Evolutionary conservation across 805 yeast genomes (phyloP).

Genomic region (Metschnikowia baotianmanensis): DNA sequence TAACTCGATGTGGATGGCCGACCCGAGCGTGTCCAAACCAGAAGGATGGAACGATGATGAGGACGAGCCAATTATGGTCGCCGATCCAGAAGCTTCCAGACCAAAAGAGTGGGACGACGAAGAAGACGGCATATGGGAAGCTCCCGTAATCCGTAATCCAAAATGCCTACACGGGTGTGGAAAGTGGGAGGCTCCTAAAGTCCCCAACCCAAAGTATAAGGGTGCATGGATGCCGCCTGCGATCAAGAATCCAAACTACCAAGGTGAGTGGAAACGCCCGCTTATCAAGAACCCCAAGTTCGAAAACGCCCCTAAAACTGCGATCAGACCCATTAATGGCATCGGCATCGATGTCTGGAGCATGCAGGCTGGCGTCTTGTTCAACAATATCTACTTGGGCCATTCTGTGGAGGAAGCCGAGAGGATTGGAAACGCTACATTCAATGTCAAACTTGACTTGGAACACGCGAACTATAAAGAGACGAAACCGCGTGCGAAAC

Average conservation of each 20-base stretch:
- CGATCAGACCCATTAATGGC: slow-evolving; percentile 58
- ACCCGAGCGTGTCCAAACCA: slow-evolving; percentile 68
- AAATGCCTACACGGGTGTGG: slow-evolving; percentile 80
- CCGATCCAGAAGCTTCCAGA: slow-evolving; percentile 62
- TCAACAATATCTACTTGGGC: slow-evolving; percentile 84
- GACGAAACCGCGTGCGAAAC: slow-evolving; percentile 40
- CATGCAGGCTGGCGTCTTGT: slow-evolving; percentile 69
- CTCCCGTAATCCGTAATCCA: slow-evolving; percentile 72
- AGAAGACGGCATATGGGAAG: slow-evolving; percentile 83
- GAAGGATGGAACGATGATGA: slow-evolving; percentile 69
- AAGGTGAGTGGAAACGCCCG: slow-evolving; percentile 77
- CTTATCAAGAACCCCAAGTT: slow-evolving; percentile 67
- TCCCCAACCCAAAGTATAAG: slow-evolving; percentile 66
- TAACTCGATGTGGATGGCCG: slow-evolving; percentile 56
- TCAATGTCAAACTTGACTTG: slow-evolving; percentile 48
- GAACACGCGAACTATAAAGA: slow-evolving; percentile 46
- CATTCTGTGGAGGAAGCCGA: slow-evolving; percentile 86
- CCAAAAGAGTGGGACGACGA: slow-evolving; percentile 89
- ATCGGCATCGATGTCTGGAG: slow-evolving; percentile 90
- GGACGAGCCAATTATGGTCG: slow-evolving; percentile 51
- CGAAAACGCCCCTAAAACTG: slow-evolving; percentile 57
- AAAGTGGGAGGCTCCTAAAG: slow-evolving; percentile 65
- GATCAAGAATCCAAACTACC: slow-evolving; percentile 70
- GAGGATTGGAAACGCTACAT: slow-evolving; percentile 73
- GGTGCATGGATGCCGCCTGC: slow-evolving; percentile 78